A percentile compares a stretch with the other conserved stretches of the same genome.
Conservation (phyloP, 2,329 filamentous ascomycete species). For the Stagonosporopsis cucurbitacearum region DNA sequence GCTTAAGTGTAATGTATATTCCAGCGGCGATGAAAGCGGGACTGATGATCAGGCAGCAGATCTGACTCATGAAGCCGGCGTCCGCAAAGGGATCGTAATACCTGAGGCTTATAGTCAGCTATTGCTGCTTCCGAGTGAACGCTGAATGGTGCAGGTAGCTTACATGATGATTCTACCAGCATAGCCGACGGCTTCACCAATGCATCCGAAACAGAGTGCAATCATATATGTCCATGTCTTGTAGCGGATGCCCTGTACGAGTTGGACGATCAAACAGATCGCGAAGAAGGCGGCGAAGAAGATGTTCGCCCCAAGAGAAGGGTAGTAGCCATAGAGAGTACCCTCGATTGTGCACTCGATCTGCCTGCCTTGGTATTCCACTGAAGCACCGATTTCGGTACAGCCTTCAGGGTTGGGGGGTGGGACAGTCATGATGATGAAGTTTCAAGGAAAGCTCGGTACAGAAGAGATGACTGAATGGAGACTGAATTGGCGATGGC, state of each 20-base stretch:
- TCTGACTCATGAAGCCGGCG: conserved; percentile 60
- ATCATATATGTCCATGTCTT: conserved; percentile 64
- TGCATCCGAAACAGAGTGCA: conserved; percentile 56
- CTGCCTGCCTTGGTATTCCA: conserved; percentile 2
- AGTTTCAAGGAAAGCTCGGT: background rate
- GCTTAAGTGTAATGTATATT: conserved; percentile 64
- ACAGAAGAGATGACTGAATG: background rate
- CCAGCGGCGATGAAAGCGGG: conserved; percentile 63
- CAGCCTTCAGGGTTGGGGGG: conserved; percentile 29
- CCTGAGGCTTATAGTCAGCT: conserved; percentile 9
- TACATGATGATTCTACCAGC: conserved; percentile 61
- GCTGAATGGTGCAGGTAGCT: background rate
- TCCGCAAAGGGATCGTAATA: conserved; percentile 58
- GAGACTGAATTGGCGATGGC: background rate
- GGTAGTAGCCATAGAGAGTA: conserved; percentile 62
- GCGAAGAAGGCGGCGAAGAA: conserved; percentile 62
- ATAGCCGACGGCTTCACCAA: conserved; percentile 64
- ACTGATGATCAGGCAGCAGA: conserved; percentile 63
- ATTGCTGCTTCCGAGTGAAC: background rate
- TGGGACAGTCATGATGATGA: conserved; percentile 27
- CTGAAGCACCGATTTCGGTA: conserved; percentile 20
- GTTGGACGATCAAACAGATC: conserved; percentile 56
- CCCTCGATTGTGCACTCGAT: conserved; percentile 53
- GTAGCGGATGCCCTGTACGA: conserved; percentile 58
- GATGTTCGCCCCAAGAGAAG: conserved; percentile 58